Percentiles rank a stretch among this genome's conserved stretches.
phyloP scores from a whole-genome alignment of 176 grass and related monocot genomes.

The Aegilops longissima region DNA sequence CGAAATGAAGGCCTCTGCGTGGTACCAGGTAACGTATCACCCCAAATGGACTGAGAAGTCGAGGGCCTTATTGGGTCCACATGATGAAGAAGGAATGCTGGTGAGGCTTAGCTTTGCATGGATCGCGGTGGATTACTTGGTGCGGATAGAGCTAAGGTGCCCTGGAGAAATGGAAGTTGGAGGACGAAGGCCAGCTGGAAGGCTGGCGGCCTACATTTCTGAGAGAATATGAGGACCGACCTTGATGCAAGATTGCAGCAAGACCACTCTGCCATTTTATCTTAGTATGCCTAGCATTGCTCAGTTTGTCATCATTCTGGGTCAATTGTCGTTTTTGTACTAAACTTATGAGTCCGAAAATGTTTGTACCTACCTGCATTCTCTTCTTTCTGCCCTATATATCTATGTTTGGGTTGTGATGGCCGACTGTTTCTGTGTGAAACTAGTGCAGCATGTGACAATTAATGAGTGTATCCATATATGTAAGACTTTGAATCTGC shows the following conservation, averaged over 20 bases:
- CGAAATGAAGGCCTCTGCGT: conserved; percentile 76
- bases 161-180: conserved; percentile 27
- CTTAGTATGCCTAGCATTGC: too few species aligned
- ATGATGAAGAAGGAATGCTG: conserved; percentile 30
- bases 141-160: conserved; percentile 59
- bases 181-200: conserved; percentile 52
- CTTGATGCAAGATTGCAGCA: conserved; percentile 21
- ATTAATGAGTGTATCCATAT: too few species aligned
- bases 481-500: too few species aligned
- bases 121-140: conserved; percentile 76
- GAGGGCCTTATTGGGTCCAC: conserved; percentile 35
- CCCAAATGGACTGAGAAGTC: conserved; percentile 58
- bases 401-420: too few species aligned
- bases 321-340: too few species aligned
- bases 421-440: too few species aligned
- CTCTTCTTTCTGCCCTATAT: too few species aligned
- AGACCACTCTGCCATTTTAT: conserved; percentile 47
- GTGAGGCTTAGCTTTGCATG: conserved; percentile 82
- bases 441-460: too few species aligned
- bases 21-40: conserved; percentile 95
- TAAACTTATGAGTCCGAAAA: too few species aligned
- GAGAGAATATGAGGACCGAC: conserved; percentile 45
- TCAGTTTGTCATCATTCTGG: too few species aligned
- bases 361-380: too few species aligned
- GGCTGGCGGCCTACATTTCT: conserved; percentile 62